Conservation (phyloP, 1,139 yeast species). For the Citeromyces siamensis region DNA sequence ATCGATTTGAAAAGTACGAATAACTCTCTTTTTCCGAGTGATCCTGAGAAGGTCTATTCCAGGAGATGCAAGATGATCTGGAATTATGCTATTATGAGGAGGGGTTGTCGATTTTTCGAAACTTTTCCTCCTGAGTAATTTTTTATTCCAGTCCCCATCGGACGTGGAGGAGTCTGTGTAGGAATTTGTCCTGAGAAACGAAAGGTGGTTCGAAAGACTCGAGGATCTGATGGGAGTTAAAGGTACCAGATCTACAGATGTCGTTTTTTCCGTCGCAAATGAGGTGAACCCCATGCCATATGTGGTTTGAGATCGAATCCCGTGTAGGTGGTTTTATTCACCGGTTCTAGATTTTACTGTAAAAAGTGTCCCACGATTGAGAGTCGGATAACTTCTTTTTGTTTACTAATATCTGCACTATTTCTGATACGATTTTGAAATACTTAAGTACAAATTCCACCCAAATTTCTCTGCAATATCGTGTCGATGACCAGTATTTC, state of each 20-base stretch:
- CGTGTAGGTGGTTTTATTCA: no score
- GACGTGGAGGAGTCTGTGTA: neutral
- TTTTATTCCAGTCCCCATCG: neutral
- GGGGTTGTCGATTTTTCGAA: slow-evolving; percentile 6
- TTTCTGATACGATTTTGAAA: no score
- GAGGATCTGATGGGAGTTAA: neutral
- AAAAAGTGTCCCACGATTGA: no score
- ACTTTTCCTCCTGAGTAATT: neutral
- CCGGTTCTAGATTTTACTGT: no score
- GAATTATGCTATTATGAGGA: slow-evolving; percentile 12
- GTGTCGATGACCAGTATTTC: no score
- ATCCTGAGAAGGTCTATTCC: slow-evolving; percentile 45
- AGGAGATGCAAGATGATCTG: slow-evolving; percentile 23
- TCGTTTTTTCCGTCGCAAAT: slow-evolving; percentile 47
- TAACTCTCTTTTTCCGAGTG: slow-evolving; percentile 56
- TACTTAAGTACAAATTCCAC: no score
- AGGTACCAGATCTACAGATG: slow-evolving; percentile 12
- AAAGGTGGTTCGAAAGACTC: slow-evolving; percentile 1
- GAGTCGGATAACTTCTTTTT: no score
- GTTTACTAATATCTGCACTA: no score
- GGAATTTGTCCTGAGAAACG: neutral
- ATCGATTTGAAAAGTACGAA: slow-evolving; percentile 33
- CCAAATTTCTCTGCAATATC: no score
- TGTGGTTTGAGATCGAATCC: no score
- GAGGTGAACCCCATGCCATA: no score